Evolutionary conservation across 768 basidiomycete species (phyloP), one percentile per base, ranked within the genome.

Genomic region (Rhodosporidiobolus odoratus): DNA sequence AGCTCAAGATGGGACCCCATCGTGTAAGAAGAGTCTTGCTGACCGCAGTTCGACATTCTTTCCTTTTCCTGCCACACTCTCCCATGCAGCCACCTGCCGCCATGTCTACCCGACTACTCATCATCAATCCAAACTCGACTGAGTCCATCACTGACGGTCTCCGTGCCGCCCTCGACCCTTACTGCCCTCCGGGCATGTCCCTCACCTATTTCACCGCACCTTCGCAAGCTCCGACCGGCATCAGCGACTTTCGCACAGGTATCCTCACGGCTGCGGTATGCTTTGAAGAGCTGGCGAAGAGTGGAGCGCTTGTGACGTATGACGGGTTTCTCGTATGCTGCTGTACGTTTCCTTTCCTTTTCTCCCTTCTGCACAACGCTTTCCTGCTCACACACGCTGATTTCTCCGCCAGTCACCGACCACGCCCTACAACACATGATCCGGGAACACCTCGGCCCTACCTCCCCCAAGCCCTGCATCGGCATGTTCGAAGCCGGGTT

Each of bases 121-220:
- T 76, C 61, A 72, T 76, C 75, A 76, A 76, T 50, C 75, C 75
- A n/a, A 76, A 76, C 53, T 72, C 70, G 40, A 72, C 75, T 8
- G 25, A 12, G 1, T 53, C 64, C 48, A 71, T 76, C 35, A 76
- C 75, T 2, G 58, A 48, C 7, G 75, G 73, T 3, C 58, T 76
- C 13, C 40, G 32, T 6, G 47, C 32, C 4, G 40, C 73, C 9
- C 68, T 76, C 41, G 52, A 58, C 7, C 58, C 68, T 6, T 38
- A 54, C 30, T 64, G 64, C 30, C 59, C 62, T 2, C 38, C 66
- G 10, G 38, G 48, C 38, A 41, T 53, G 37, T 5, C 23, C 8
- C 43, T 74, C 37, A 7, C 32, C 32, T 74, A 61, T 54, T 76
- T 65, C 48, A 74, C 69, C n/a, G 73, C 64, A 2, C 73, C 75